phyloP scores from a whole-genome alignment of 2,329 filamentous ascomycete species.

The Phoma sp. region DNA sequence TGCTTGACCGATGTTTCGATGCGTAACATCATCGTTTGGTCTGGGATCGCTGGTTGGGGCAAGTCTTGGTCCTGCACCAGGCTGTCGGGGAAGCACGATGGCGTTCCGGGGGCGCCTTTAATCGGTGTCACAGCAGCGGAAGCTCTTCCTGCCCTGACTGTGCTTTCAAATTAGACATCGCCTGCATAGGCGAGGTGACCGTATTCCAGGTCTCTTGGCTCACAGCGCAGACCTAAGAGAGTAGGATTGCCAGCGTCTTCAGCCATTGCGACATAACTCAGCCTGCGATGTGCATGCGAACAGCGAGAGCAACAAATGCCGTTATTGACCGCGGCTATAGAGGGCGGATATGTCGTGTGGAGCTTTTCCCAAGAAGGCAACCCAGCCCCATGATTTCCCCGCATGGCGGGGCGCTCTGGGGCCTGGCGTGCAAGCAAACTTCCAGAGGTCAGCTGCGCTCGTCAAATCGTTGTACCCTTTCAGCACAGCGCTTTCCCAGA shows the following conservation, averaged over 20 bases:
- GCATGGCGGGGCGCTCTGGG: conserved; percentile 8
- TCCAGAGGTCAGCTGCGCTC: conserved; percentile 10
- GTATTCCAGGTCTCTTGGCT: too few relatives aligned
- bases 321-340: conserved; percentile 2
- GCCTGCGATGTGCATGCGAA: not conserved
- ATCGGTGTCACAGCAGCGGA: conserved; percentile 4
- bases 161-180: not conserved
- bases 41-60: conserved; percentile 10
- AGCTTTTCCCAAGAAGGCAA: conserved; percentile 5
- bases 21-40: conserved; percentile 8
- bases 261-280: not conserved
- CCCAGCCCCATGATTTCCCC: not conserved
- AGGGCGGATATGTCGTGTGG: conserved; percentile 4
- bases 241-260: too few relatives aligned
- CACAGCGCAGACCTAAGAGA: too few relatives aligned
- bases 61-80: conserved; percentile 7
- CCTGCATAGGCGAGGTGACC: not conserved
- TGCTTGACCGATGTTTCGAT: conserved; percentile 13
- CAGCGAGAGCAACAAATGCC: not conserved
- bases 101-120: conserved; percentile 1
- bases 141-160: not conserved
- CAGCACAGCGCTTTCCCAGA: conserved; percentile 1
- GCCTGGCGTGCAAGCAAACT: conserved; percentile 6
- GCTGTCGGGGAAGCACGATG: conserved; percentile 12
- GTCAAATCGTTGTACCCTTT: conserved; percentile 3